Conservation (phyloP, 345 rosid species). For the Salix purpurea region DNA sequence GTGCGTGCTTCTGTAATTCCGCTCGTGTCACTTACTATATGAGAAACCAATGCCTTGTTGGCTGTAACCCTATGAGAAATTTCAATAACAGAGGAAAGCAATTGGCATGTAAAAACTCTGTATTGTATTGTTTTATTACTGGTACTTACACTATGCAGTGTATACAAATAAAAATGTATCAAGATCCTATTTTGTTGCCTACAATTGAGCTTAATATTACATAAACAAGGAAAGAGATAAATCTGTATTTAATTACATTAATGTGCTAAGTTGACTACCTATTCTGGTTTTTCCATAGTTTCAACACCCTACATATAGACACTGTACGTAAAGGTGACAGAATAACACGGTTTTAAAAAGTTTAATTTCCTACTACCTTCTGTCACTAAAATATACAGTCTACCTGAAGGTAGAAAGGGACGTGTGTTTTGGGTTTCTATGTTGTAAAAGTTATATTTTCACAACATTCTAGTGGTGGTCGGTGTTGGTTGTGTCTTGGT, state of each 20-base stretch:
- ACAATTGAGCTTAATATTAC: too few species aligned
- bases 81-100: too few species aligned
- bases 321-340: neutral
- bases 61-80: neutral
- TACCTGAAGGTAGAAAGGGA: neutral
- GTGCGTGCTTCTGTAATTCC: neutral
- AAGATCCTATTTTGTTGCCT: too few species aligned
- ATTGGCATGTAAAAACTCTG: too few species aligned
- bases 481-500: neutral
- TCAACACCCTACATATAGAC: conserved; percentile 3
- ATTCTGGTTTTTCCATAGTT: too few species aligned
- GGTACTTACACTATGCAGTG: too few species aligned
- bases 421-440: neutral
- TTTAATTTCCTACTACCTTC: conserved; percentile 3
- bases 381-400: neutral
- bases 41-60: neutral
- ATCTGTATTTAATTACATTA: too few species aligned
- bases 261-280: too few species aligned
- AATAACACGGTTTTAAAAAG: neutral
- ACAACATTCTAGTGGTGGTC: neutral
- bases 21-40: neutral
- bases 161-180: too few species aligned
- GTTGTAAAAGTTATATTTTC: too few species aligned
- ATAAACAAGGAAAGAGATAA: too few species aligned
- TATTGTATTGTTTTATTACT: too few species aligned